Conservation (phyloP, 2,329 filamentous ascomycete genomes). For the Pleomassaria siparia region DNA sequence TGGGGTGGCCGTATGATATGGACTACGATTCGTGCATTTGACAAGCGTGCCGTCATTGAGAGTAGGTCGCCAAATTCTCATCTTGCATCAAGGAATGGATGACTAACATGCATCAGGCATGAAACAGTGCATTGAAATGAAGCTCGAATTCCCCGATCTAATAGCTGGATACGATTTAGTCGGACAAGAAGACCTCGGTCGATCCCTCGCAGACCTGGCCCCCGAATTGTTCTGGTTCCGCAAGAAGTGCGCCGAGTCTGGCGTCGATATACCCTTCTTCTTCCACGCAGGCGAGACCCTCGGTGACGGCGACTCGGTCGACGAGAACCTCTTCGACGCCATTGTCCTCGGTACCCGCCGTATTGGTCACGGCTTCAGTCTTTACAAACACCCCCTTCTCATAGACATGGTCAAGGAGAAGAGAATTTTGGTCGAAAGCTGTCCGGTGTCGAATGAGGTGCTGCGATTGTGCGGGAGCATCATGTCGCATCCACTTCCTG, state of each 20-base stretch:
- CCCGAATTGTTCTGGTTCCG: conserved; percentile 93
- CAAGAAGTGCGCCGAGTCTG: conserved; percentile 76
- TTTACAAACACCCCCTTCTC: conserved; percentile 89
- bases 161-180: conserved; percentile 89
- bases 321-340: conserved; percentile 87
- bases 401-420: conserved; percentile 87
- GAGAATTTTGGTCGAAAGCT: conserved; percentile 84
- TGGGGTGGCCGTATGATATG: conserved; percentile 86
- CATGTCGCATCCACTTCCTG: conserved; percentile 77
- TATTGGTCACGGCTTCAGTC: conserved; percentile 84
- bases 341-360: conserved; percentile 82
- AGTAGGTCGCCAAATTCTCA: conserved; percentile 41
- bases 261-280: conserved; percentile 86
- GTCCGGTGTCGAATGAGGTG: conserved; percentile 88
- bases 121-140: conserved; percentile 83
- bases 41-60: conserved; percentile 68
- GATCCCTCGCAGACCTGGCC: conserved; percentile 73
- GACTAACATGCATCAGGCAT: conserved; percentile 53
- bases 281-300: conserved; percentile 92
- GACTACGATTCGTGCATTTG: conserved; percentile 69
- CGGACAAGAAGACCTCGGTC: conserved; percentile 80
- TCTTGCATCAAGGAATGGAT: background rate
- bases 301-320: conserved; percentile 73
- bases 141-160: conserved; percentile 74
- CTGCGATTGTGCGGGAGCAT: conserved; percentile 76